These are phyloP conservation scores for Gloeopeniophorella convolvens DNA, from an alignment of 768 basidiomycete species.

Conservation along the genomic window DNA sequence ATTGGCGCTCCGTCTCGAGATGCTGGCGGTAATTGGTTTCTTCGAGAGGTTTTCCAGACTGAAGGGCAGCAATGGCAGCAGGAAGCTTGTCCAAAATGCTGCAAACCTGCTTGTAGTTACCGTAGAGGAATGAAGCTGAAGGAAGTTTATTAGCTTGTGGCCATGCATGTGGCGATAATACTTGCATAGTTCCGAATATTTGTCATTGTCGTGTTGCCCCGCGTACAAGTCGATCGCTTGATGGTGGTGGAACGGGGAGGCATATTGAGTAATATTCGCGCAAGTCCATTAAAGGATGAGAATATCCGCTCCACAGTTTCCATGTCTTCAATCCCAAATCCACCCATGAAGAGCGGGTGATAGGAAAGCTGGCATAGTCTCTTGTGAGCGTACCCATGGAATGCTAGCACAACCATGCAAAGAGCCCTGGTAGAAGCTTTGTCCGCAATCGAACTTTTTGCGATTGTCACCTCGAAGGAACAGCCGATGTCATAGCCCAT, in stretches of 20 bases:
- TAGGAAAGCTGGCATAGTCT: no score
- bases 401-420: neutral
- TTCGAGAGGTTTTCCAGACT: neutral
- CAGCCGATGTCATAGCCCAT: neutral
- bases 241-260: neutral
- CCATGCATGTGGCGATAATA: no score
- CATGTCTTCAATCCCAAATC: slow-evolving; percentile 1
- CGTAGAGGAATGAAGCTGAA: neutral
- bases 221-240: neutral
- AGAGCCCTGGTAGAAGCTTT: neutral
- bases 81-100: neutral
- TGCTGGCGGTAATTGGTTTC: neutral
- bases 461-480: neutral
- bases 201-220: neutral
- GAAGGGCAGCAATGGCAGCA: neutral
- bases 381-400: no score
- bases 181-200: neutral
- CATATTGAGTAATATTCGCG: neutral
- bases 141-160: no score
- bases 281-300: no score
- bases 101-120: neutral
- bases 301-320: no score
- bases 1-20: neutral
- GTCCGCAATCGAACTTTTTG: neutral
- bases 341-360: neutral